Conservation (phyloP, 805 yeast species). For the Kluyveromyces lactis region DNA sequence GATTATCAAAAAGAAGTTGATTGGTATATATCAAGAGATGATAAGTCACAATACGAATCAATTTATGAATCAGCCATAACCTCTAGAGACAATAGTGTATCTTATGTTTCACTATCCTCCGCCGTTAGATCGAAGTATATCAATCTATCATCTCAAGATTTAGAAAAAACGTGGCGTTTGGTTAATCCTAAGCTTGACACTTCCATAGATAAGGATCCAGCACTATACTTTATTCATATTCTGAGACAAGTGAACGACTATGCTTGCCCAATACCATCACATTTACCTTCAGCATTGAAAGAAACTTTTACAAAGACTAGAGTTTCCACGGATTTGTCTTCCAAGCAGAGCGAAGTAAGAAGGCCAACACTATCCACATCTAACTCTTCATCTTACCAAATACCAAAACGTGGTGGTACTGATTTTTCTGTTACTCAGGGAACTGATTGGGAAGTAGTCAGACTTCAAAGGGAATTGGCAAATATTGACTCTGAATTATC, state of each 20-base stretch:
- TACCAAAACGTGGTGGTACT: constrained; percentile 42
- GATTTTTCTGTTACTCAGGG: constrained; percentile 64
- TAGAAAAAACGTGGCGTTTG: constrained; percentile 87
- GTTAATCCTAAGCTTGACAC: constrained; percentile 85
- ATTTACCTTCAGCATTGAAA: constrained; percentile 88
- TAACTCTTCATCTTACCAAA: constrained; percentile 23
- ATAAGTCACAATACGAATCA: constrained; percentile 67
- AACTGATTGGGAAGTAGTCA: constrained; percentile 91
- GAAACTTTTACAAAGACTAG: constrained; percentile 85
- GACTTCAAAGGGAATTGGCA: constrained; percentile 68
- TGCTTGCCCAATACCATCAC: constrained; percentile 77
- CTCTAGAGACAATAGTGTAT: constrained; percentile 76
- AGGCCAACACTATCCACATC: constrained; percentile 16
- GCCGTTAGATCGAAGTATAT: constrained; percentile 54
- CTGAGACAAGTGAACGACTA: constrained; percentile 77
- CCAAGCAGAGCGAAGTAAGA: constrained; percentile 42
- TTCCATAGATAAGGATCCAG: constrained; percentile 90
- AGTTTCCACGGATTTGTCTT: constrained; percentile 60
- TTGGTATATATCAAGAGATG: constrained; percentile 94
- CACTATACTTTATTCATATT: constrained; percentile 80
- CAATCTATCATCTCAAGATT: constrained; percentile 75
- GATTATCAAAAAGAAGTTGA: constrained; percentile 42
- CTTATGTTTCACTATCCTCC: constrained; percentile 60
- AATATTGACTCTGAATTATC: constrained; percentile 62
- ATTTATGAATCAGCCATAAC: constrained; percentile 47